Percentiles rank a stretch among this genome's conserved stretches.
These are phyloP conservation scores for Paecilomyces formosus DNA, from an alignment of 2,329 filamentous ascomycete species.

Conservation along the genomic window DNA sequence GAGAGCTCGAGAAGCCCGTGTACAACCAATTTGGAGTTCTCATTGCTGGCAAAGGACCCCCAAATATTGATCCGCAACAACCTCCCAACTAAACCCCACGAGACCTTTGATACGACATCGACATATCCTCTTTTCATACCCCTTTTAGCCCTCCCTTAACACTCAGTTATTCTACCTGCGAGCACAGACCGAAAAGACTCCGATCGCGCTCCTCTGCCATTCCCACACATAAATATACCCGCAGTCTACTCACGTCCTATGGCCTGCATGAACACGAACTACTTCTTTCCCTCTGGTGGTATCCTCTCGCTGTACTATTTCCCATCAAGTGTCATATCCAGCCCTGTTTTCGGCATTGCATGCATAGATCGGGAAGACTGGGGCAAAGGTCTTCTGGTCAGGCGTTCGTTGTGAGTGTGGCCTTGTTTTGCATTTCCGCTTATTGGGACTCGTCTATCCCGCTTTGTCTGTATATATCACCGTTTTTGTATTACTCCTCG, in stretches of 20 bases:
- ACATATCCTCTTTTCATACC: background rate
- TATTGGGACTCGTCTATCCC: background rate
- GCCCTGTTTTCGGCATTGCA: background rate
- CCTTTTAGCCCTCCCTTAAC: too few species aligned
- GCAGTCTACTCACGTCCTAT: background rate
- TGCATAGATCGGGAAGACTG: background rate
- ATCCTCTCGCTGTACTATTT: background rate
- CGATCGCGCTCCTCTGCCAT: background rate
- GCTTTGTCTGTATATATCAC: background rate
- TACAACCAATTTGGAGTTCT: constrained; percentile 33
- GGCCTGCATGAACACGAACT: background rate
- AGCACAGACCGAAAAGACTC: background rate
- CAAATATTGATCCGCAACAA: background rate
- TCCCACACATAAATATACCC: background rate
- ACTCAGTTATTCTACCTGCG: too few species aligned
- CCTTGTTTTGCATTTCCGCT: background rate
- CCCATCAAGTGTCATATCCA: background rate
- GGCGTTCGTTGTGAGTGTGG: background rate
- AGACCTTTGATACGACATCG: background rate
- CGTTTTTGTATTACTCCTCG: background rate
- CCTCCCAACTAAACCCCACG: background rate
- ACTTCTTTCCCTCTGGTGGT: background rate
- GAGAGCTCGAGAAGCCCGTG: constrained; percentile 20
- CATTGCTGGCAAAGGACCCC: constrained; percentile 23
- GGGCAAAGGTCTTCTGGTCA: background rate